Base-by-base conservation (phyloP, 192 early-diverging fungal species). In the Umbelopsis vinacea region DNA sequence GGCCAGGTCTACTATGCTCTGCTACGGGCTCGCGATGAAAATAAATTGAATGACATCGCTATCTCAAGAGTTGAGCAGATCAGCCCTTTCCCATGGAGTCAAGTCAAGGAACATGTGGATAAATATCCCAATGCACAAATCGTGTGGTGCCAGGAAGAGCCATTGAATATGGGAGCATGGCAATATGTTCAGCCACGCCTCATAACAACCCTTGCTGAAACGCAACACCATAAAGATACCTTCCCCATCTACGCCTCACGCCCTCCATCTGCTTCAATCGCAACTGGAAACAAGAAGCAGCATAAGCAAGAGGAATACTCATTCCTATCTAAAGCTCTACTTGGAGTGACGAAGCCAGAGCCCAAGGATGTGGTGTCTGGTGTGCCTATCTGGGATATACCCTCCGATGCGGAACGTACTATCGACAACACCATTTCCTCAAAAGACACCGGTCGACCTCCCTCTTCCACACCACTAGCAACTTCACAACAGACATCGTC, bases 1-100 rank as follows among this genome's bases (percentile, higher is more conserved):
- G 97, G 97, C 68, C 96, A 99, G 80, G 96, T 99, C 46, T 99
- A 99, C 88, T 99, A 98, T 88, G 85, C 92, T 2, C 87, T 98
- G 52, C 77, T 91, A 69, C 88, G 88, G 76, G 96, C 97, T 21
- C 90, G 96, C 70, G 89, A 92, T 54, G 83, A 93, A 47, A 99
- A 99, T 93, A 89, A 95, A 74, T 82, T 98, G 69, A 80, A 89
- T 63, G 82, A 98, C 79, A 85, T 96, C 46, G 96, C 91, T 54
- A 96, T 99, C 76, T 96, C 94, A 66, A 90, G 96, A 72, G 71
- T 98, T 46, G 97, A 98, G 85, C 97, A 98, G 83, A 79, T 99
- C 71, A 86, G 87, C 70, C 97, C 96, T 43, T 98, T 99, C 90
- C 96, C 97, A 35, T 97, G 93, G 88, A 92, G 93, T 75, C 86